Percentiles rank a stretch among this genome's conserved stretches.
phyloP scores from a whole-genome alignment of 768 basidiomycete species.

The Neoboletus magnificus region DNA sequence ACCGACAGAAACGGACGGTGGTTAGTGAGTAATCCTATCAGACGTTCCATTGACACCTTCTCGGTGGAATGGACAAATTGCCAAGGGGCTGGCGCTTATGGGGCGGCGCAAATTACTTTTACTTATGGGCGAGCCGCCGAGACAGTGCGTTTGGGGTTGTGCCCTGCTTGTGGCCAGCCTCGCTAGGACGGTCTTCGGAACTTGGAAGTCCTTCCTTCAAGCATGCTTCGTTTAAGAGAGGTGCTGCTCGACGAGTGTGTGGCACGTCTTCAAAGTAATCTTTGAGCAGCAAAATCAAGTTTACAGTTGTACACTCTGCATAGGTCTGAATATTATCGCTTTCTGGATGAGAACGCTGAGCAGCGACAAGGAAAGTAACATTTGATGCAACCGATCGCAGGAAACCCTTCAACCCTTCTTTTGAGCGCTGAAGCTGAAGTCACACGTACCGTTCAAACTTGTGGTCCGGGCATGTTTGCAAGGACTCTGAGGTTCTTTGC shows the following conservation, averaged over 20 bases:
- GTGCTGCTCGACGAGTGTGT: too few species aligned
- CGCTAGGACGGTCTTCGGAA: neutral
- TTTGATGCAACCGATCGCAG: neutral
- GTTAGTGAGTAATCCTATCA: neutral
- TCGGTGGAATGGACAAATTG: neutral
- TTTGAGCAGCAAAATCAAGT: neutral
- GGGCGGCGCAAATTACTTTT: neutral
- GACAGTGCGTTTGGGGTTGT: neutral
- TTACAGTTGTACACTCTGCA: too few species aligned
- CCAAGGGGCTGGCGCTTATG: neutral
- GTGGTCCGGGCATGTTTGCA: neutral
- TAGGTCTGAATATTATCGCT: neutral
- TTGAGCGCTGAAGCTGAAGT: neutral
- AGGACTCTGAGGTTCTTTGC: neutral
- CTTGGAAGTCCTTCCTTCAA: neutral
- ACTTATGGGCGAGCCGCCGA: neutral
- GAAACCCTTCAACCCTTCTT: neutral
- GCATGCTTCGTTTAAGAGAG: neutral
- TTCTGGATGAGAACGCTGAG: neutral
- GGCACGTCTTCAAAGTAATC: neutral
- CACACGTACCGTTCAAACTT: neutral
- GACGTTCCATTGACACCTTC: neutral
- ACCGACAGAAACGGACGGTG: neutral
- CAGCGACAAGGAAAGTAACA: neutral
- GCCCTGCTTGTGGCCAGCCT: neutral